Conservation (phyloP, 2,329 filamentous ascomycete genomes). For the Colletotrichum scovillei region DNA sequence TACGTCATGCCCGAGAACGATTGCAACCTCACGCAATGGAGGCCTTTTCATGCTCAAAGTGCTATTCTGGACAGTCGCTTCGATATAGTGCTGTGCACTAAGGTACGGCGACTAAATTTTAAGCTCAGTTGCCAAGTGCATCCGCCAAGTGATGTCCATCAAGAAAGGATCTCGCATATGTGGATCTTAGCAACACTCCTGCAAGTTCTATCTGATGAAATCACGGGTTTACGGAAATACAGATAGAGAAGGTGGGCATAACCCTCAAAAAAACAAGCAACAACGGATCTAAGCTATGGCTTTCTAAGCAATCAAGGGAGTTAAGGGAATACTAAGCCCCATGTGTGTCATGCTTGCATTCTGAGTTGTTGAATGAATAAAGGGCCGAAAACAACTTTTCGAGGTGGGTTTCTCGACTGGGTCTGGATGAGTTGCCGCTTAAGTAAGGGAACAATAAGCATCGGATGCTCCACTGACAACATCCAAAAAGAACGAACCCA, state of each 20-base stretch:
- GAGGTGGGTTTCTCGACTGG: background rate
- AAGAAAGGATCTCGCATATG: background rate
- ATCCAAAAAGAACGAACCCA: background rate
- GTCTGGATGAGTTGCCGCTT: background rate
- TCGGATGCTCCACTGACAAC: background rate
- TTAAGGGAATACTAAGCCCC: background rate
- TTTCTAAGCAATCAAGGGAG: background rate
- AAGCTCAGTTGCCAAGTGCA: background rate
- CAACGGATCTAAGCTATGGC: background rate
- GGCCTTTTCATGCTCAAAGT: background rate
- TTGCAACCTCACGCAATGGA: background rate
- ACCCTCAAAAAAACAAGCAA: background rate
- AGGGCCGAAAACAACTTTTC: background rate
- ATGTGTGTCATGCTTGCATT: background rate
- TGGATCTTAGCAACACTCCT: background rate
- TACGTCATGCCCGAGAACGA: background rate
- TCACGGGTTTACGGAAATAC: conserved; percentile 5
- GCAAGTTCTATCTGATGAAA: background rate
- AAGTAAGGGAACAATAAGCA: background rate
- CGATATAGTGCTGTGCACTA: too few relatives aligned
- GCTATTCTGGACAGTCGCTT: background rate
- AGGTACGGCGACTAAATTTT: background rate
- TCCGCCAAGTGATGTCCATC: background rate
- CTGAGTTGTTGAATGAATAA: background rate
- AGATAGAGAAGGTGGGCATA: background rate